Conservation (phyloP, 2,329 filamentous ascomycete genomes). For the Sclerotinia trifoliorum region DNA sequence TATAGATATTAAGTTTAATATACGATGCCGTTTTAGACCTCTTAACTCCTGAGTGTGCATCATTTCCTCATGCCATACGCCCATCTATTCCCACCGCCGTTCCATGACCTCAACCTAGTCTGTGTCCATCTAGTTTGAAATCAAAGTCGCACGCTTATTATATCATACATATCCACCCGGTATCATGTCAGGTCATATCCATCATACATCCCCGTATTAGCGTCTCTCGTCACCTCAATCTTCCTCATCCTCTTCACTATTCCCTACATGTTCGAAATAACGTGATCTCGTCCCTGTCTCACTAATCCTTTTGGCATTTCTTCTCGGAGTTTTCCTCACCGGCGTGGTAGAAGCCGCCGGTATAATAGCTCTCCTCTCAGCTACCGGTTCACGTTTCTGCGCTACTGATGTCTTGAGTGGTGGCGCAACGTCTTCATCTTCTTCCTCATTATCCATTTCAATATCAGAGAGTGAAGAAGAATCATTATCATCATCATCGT, state of each 20-base stretch:
- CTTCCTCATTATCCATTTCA: conserved; percentile 5
- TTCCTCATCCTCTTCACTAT: conserved; percentile 23
- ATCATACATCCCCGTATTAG: too few species aligned
- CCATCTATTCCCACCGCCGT: too few species aligned
- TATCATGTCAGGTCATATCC: too few species aligned
- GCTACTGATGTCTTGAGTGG: neutral
- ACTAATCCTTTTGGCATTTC: conserved; percentile 34
- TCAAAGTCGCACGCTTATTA: too few species aligned
- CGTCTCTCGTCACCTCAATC: neutral
- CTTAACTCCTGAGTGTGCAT: too few species aligned
- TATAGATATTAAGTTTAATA: too few species aligned
- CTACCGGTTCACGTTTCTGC: conserved; percentile 13
- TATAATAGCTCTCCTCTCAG: conserved; percentile 15
- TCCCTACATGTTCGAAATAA: conserved; percentile 37
- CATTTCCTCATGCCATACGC: too few species aligned
- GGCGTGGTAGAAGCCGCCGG: conserved; percentile 14
- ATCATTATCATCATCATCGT: too few species aligned
- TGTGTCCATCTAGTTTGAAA: too few species aligned
- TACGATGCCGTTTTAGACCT: too few species aligned
- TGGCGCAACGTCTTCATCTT: neutral
- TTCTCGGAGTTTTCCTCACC: conserved; percentile 32
- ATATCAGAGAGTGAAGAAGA: conserved; percentile 17
- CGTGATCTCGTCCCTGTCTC: conserved; percentile 35
- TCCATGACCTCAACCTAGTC: too few species aligned
- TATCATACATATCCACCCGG: too few species aligned